Evolutionary conservation across 23 red algal species (phyloP).

Genomic region (Gracilaria gracilis): DNA sequence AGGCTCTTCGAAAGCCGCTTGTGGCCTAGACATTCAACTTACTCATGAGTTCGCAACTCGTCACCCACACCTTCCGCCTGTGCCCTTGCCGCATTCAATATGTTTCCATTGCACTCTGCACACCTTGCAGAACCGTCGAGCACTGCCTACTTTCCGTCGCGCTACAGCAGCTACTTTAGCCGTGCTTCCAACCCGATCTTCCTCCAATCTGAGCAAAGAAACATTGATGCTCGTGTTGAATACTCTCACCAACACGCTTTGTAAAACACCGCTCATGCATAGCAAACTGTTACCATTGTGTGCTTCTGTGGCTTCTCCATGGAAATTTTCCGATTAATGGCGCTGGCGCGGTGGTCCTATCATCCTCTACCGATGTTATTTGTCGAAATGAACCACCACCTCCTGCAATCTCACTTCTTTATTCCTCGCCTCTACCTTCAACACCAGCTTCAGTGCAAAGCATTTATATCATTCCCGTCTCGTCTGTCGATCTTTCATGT

Average conservation of each 20-base stretch:
- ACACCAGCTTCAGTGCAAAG: background rate
- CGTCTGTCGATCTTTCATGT: background rate
- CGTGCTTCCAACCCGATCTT: background rate
- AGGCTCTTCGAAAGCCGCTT: slow-evolving; percentile 11
- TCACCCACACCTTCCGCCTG: slow-evolving; percentile 15
- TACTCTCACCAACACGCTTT: background rate
- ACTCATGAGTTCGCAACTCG: no score
- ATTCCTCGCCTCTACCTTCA: background rate
- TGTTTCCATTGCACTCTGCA: slow-evolving; percentile 30
- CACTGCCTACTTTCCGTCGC: slow-evolving; percentile 5
- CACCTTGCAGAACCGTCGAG: slow-evolving; percentile 7
- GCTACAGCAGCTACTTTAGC: background rate
- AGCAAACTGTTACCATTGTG: background rate
- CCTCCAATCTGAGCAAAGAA: background rate
- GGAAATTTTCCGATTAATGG: background rate
- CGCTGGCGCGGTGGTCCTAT: background rate
- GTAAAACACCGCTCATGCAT: background rate
- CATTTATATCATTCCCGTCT: background rate
- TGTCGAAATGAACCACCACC: background rate
- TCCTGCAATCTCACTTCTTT: background rate
- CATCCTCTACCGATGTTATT: background rate
- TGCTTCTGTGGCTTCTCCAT: background rate
- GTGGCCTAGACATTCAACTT: background rate
- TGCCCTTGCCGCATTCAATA: background rate
- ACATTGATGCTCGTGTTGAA: background rate